Evolutionary conservation across 768 basidiomycete genomes (phyloP), one percentile per base, ranked within the genome.

Genomic region (Pleurotus cornucopiae): DNA sequence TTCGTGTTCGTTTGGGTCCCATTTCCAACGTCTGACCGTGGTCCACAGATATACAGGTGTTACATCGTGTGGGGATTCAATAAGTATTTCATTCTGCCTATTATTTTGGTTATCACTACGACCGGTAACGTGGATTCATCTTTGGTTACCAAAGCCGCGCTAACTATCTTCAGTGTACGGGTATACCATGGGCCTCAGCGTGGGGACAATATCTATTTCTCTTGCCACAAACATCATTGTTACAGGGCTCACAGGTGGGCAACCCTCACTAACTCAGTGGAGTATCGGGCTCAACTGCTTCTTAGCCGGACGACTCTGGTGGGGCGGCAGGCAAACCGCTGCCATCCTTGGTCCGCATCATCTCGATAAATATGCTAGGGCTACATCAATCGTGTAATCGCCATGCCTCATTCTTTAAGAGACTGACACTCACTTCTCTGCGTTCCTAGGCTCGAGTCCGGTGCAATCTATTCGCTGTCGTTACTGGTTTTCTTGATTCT

Each of bases 41-140:
- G 6, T 13, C 11, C 3, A 2, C 26, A 52, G 51, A 52, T 52
- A 18, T 52, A 52, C 23, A 13, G 51, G 21, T 52, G 51, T n/a
- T 52, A 52, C n/a, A 52, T 52, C 9, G 51, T 52, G 26, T 52
- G 51, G 51, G 51, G 51, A 20, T 52, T 52, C 38, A 52, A 52
- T 14, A 52, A 52, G 20, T 52, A 52, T 23, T 52, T 52, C 16
- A 52, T 52, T 39, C 20, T 52, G 11, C 51, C 51, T 14, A 52
- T 52, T 12, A 39, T 52, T 2, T 23, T 52, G 38, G 51, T 52
- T 18, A 5, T 52, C 9, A 52, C 51, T 40, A 52, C 51, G 12
- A 52, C 51, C 0, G 51, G 51, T 52, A 40, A 30, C n/a, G n/a
- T n/a, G n/a, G n/a, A n/a, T 30, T 30, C 30, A 30, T 7, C 7